Base-by-base conservation (phyloP, 352 stramenopile genomes). In the Pythium dissimile region DNA sequence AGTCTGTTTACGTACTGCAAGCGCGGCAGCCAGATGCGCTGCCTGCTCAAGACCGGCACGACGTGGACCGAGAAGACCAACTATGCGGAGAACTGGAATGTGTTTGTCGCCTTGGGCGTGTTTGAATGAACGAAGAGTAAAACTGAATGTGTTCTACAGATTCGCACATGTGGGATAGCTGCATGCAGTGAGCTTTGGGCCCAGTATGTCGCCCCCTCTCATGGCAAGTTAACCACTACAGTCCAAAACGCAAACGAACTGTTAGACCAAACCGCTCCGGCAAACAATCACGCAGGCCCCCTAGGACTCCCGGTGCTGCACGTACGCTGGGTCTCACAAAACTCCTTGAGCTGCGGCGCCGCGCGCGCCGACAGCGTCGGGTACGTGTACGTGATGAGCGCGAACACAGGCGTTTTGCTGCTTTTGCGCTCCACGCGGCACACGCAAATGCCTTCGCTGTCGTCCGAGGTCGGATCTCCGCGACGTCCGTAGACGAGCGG, bases 331-430 rank as follows among this genome's bases (percentile, higher is more conserved):
- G 65, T 81, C 42, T 88, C 73, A 62, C 80, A 90, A 45, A 92
- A 92, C 6, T 87, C 77, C 58, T 89, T 85, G 44, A 91, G 73
- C 55, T 90, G 80, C 28, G 83, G 80, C 37, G 88, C 80, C 11
- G 77, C 80, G 53, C 80, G 79, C 30, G 83, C 79, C 32, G 83
- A 93, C 34, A 91, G 64, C 46, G 80, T 93, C 58, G 83, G 83
- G 55, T 89, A 89, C 37, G 77, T 69, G 68, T 93, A 93, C 28
- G 83, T 93, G 59, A 91, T 89, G 57, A 93, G 76, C 52, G 69
- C 85, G 61, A 71, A 90, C 39, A 93, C 66, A 9, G 64, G 65
- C 48, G 62, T 62, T 35, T 66, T 73, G 44, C 27, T 41, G 11
- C 18, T 54, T 46, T 80, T 75, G 58, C 83, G 76, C 15, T 71